Base-by-base conservation (phyloP, 192 early-diverging fungal species). In the Entomortierella parvispora region DNA sequence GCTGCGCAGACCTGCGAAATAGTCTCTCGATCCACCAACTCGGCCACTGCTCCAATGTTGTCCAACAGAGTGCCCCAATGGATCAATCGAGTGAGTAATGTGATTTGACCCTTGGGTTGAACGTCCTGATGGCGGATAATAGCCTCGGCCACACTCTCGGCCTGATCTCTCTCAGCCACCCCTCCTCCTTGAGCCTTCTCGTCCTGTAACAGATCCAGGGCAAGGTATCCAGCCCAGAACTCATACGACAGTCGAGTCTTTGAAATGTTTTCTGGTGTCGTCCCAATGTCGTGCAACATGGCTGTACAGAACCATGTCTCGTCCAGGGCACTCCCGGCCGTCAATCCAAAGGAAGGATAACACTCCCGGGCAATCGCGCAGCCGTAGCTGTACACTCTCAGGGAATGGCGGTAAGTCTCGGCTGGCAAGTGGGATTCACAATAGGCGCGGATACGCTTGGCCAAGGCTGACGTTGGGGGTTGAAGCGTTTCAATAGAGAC, bases 61-160 rank as follows among this genome's bases (percentile, higher is more conserved):
- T 68, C 65, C 47, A 68, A 8, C 40, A 58, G 26, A 7, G 65
- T 68, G 12, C 52, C 65, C 54, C 52, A 58, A 26, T 68, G 65
- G 4, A 68, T 68, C 54, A 68, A 49, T 28, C 56, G 26, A 9
- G 53, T 58, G 32, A 58, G 29, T 23, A 56, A 26, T 20, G 11
- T 49, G 9, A 68, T 45, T 18, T 37, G 23, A 32, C 65, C 65
- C 23, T 33, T 20, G 28, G 62, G 62, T 5, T 57, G 47, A 43
- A 68, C 52, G 46, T 68, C 56, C 34, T 55, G 52, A 58, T 68
- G 65, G 2, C 65, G 52, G 25, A 68, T 58, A 25, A 68, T 56
- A 11, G 65, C 65, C 28, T 68, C 65, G 17, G 65, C 65, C 22
- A 68, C 37, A 49, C 56, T 58, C 48, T 68, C 65, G n/a, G 65